These are phyloP conservation scores for Bidens hawaiensis DNA, from an alignment of 140 eudicot species.

Conservation along the genomic window DNA sequence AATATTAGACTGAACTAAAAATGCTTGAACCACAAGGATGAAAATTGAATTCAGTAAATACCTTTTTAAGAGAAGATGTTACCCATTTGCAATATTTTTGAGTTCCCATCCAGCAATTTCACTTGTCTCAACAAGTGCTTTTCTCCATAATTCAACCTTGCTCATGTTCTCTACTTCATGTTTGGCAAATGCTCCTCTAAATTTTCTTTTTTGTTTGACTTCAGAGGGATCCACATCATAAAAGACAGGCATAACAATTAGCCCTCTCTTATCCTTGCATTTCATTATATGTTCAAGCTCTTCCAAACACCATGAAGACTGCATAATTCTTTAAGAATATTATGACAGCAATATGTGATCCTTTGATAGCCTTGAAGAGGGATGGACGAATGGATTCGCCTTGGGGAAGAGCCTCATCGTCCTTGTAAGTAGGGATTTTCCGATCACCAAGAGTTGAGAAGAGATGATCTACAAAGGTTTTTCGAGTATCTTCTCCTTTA, in stretches of 20 bases:
- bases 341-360: background rate
- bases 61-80: too few species aligned
- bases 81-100: background rate
- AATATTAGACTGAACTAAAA: too few species aligned
- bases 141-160: background rate
- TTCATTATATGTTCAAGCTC: background rate
- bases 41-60: too few species aligned
- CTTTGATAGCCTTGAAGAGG: background rate
- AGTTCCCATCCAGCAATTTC: background rate
- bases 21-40: too few species aligned
- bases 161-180: background rate
- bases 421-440: background rate
- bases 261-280: slow-evolving; percentile 1
- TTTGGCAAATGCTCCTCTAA: background rate
- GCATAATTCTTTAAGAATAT: background rate
- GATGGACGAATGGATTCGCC: background rate
- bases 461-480: too few species aligned
- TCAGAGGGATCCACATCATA: background rate
- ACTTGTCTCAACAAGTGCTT: background rate
- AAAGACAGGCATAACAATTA: background rate
- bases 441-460: background rate
- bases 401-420: background rate
- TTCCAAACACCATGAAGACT: slow-evolving; percentile 2
- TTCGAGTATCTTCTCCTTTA: background rate
- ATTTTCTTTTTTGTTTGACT: background rate